Conservation (phyloP, 352 stramenopile species). For the Globisporangium mamillatum region DNA sequence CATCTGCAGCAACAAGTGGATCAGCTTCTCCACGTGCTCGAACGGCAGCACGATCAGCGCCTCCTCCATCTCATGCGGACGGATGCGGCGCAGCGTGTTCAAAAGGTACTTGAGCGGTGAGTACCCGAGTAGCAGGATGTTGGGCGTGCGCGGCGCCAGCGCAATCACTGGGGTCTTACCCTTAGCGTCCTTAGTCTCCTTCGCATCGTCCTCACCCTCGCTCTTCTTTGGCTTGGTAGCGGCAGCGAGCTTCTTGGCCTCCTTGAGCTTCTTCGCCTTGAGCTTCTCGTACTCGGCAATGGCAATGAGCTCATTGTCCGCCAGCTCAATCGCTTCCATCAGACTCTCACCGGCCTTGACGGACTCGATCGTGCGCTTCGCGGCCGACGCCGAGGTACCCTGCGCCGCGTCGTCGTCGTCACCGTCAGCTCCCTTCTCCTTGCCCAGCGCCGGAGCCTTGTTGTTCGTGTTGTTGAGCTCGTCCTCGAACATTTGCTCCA, state of each 20-base stretch:
- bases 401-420: constrained; percentile 28
- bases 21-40: constrained; percentile 92
- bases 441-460: constrained; percentile 58
- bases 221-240: no score
- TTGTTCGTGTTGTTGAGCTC: constrained; percentile 84
- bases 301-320: constrained; percentile 89
- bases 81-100: constrained; percentile 91
- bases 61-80: constrained; percentile 95
- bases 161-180: constrained; percentile 29
- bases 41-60: constrained; percentile 97
- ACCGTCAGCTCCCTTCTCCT: constrained; percentile 50
- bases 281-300: constrained; percentile 70
- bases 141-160: constrained; percentile 58
- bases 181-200: constrained; percentile 41
- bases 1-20: constrained; percentile 91
- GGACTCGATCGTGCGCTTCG: constrained; percentile 92
- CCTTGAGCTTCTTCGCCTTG: constrained; percentile 59
- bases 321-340: constrained; percentile 94
- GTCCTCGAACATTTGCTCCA: constrained; percentile 95
- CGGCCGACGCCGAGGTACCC: constrained; percentile 82
- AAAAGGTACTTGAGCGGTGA: constrained; percentile 94
- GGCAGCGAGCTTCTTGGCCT: constrained; percentile 26
- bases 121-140: constrained; percentile 95
- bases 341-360: constrained; percentile 89
- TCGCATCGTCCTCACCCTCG: constrained; percentile 13